Evolutionary conservation across 306 rosid genomes (phyloP).

Genomic region (Nissolia schottii): DNA sequence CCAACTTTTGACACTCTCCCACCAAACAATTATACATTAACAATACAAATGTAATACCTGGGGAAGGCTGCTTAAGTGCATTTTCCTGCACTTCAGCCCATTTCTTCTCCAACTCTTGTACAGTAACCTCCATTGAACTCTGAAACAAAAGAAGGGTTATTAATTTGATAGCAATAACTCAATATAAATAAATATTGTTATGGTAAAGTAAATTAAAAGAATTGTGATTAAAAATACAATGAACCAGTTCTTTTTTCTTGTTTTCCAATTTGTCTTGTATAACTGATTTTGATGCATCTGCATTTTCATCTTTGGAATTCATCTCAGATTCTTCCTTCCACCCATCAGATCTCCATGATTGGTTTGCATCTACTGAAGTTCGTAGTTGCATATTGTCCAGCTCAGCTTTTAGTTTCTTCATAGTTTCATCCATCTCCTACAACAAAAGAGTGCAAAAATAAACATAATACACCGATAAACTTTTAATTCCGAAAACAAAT

Average conservation of each 20-base stretch:
- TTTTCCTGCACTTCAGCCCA: conserved; percentile 70
- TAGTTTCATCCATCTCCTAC: conserved; percentile 72
- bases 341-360: conserved; percentile 32
- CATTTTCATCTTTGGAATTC: conserved; percentile 31
- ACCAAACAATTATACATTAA: neutral
- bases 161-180: neutral
- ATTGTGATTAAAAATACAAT: conserved; percentile 13
- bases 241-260: conserved; percentile 78
- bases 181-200: neutral
- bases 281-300: conserved; percentile 40
- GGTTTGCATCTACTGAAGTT: conserved; percentile 25
- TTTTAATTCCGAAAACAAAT: neutral
- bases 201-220: neutral
- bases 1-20: neutral
- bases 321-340: conserved; percentile 32
- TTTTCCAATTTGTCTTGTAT: conserved; percentile 57
- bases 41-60: conserved; percentile 37
- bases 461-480: neutral
- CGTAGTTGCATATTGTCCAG: conserved; percentile 33
- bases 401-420: conserved; percentile 50
- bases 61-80: conserved; percentile 70
- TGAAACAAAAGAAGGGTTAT: conserved; percentile 21
- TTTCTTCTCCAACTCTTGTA: conserved; percentile 52
- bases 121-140: conserved; percentile 63
- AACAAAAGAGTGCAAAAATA: conserved; percentile 8